Evolutionary conservation across 129 eudicot genomes (phyloP).

Genomic region (Artemisia annua): DNA sequence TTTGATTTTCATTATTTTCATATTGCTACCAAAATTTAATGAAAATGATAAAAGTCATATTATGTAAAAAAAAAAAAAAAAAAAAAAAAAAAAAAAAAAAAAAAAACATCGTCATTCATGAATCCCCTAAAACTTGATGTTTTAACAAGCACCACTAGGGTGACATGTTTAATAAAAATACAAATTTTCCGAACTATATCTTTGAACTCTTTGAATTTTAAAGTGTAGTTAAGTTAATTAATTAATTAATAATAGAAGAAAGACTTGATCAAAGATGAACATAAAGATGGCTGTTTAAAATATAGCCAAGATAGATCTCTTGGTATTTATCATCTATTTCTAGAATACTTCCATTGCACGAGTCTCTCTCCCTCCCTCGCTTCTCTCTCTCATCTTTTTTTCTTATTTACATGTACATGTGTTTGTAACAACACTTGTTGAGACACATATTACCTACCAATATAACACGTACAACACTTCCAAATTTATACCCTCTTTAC

Average conservation of each 20-base stretch:
- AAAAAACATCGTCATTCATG: too few relatives aligned
- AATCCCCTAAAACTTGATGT: too few relatives aligned
- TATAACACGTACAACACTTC: slow-evolving; percentile 32
- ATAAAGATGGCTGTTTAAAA: too few relatives aligned
- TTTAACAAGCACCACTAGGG: too few relatives aligned
- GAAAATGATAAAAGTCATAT: too few relatives aligned
- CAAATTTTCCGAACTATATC: too few relatives aligned
- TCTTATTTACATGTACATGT: slow-evolving; percentile 5
- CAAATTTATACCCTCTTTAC: slow-evolving; percentile 2
- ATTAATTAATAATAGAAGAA: slow-evolving; percentile 1
- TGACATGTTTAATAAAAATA: too few relatives aligned
- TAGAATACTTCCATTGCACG: slow-evolving; percentile 26
- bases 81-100: too few relatives aligned
- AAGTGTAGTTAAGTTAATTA: neutral
- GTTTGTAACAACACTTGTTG: slow-evolving; percentile 36
- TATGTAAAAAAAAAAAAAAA: too few relatives aligned
- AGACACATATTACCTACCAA: neutral
- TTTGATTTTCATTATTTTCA: too few relatives aligned
- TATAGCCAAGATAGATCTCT: slow-evolving; percentile 18
- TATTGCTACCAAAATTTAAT: too few relatives aligned
- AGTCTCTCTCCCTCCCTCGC: neutral
- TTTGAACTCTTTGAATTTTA: neutral
- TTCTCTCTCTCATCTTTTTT: neutral
- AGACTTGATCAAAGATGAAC: slow-evolving; percentile 20
- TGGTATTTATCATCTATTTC: neutral